Percentiles rank a stretch among this genome's conserved stretches.
Evolutionary conservation across 148 eudicot species (phyloP).

Genomic region (Silene conica): DNA sequence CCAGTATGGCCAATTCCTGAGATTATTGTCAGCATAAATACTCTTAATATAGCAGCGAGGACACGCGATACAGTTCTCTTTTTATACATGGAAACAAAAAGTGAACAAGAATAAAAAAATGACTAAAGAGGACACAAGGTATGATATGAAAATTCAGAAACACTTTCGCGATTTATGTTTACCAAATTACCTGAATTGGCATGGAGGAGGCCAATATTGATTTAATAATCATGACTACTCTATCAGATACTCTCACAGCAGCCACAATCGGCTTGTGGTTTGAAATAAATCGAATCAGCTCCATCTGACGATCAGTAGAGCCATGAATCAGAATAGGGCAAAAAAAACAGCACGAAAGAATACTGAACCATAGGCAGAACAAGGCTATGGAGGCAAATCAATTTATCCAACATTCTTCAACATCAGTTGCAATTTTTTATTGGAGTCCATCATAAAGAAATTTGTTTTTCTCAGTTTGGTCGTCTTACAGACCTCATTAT

Average conservation of each 20-base stretch:
- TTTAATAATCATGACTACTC: slow-evolving; percentile 48
- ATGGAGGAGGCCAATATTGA: slow-evolving; percentile 38
- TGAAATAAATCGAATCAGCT: slow-evolving; percentile 74
- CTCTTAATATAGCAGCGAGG: background rate
- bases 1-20: slow-evolving; percentile 74
- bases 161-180: background rate
- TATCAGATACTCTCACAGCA: slow-evolving; percentile 69
- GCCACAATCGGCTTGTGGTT: slow-evolving; percentile 70
- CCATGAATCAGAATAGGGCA: slow-evolving; percentile 3
- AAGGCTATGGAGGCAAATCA: background rate
- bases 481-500: background rate
- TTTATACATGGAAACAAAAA: background rate
- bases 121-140: background rate
- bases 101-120: background rate
- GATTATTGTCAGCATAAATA: slow-evolving; percentile 16
- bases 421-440: too few relatives aligned
- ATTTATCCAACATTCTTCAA: background rate
- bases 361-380: slow-evolving; percentile 10
- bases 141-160: background rate
- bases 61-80: background rate
- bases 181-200: slow-evolving; percentile 55
- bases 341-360: background rate
- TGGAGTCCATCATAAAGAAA: background rate
- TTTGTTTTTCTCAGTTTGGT: background rate
- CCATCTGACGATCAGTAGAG: slow-evolving; percentile 53